Evolutionary conservation across 192 early-diverging fungal genomes (phyloP).

Genomic region (Entophlyctis luteolus): DNA sequence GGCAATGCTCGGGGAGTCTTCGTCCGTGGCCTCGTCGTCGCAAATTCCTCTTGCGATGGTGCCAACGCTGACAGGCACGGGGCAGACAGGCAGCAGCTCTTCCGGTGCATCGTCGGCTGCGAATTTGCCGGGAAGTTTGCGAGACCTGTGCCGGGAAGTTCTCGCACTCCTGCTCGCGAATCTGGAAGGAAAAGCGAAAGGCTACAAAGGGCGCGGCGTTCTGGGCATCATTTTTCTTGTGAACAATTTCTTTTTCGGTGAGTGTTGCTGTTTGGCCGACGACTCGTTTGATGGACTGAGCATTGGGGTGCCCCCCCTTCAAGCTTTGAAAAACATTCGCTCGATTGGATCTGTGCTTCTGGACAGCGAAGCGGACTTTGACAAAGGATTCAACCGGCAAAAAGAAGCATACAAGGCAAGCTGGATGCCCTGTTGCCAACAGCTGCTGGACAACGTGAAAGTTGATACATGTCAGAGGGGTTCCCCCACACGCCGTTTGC

Average conservation of each 20-base stretch:
- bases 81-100: too few species aligned
- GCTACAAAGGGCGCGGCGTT: conserved; percentile 68
- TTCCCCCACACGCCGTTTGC: background rate
- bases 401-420: conserved; percentile 48
- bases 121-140: conserved; percentile 1
- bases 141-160: conserved; percentile 24
- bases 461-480: conserved; percentile 39
- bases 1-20: conserved; percentile 33
- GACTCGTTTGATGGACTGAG: background rate
- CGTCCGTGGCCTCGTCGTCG: conserved; percentile 4
- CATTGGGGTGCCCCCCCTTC: background rate
- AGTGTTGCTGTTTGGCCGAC: background rate
- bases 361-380: conserved; percentile 50
- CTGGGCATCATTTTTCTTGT: conserved; percentile 69
- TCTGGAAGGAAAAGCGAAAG: conserved; percentile 65
- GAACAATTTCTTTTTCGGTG: conserved; percentile 73
- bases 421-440: conserved; percentile 73
- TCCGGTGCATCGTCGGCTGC: too few species aligned
- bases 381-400: conserved; percentile 50
- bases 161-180: conserved; percentile 55
- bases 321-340: conserved; percentile 61
- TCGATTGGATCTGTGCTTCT: conserved; percentile 45
- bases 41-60: background rate
- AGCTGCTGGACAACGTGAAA: conserved; percentile 69
- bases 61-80: too few species aligned